phyloP scores from a whole-genome alignment of 2,329 filamentous ascomycete genomes.

The Fusarium acutatum region DNA sequence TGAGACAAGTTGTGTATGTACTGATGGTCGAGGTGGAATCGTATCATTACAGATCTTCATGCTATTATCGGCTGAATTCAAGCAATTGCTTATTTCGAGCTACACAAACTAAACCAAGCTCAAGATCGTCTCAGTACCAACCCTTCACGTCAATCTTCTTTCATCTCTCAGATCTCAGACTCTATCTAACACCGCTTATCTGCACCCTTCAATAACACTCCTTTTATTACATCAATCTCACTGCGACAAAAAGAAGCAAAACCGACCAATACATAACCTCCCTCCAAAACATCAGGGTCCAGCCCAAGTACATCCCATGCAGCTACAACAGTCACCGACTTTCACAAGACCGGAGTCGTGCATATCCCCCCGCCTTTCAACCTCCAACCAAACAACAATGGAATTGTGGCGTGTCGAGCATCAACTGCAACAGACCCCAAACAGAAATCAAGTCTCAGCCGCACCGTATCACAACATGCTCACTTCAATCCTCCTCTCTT shows the following conservation, averaged over 20 bases:
- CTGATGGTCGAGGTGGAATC: background rate
- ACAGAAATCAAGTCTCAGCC: background rate
- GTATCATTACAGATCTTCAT: background rate
- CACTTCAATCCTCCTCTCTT: background rate
- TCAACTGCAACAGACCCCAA: slow-evolving; percentile 1
- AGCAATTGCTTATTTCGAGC: background rate
- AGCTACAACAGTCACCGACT: background rate
- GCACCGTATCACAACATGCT: background rate
- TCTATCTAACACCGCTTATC: background rate
- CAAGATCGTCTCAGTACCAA: background rate
- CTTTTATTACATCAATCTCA: background rate
- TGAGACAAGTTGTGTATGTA: background rate
- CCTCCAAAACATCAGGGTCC: background rate
- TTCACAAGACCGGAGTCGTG: background rate
- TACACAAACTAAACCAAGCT: background rate
- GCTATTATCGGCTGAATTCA: background rate
- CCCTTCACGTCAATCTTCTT: background rate
- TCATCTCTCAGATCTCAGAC: background rate
- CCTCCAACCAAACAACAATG: background rate
- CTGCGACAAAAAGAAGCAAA: background rate
- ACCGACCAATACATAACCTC: background rate
- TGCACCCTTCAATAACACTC: background rate
- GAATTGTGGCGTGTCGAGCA: slow-evolving; percentile 15
- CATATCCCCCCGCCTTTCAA: slow-evolving; percentile 2
- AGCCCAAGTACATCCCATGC: background rate